A percentile compares a stretch with the other conserved stretches of the same genome.
These are phyloP conservation scores for Globisporangium orthogonon DNA, from an alignment of 352 stramenopile genomes.

Conservation along the genomic window DNA sequence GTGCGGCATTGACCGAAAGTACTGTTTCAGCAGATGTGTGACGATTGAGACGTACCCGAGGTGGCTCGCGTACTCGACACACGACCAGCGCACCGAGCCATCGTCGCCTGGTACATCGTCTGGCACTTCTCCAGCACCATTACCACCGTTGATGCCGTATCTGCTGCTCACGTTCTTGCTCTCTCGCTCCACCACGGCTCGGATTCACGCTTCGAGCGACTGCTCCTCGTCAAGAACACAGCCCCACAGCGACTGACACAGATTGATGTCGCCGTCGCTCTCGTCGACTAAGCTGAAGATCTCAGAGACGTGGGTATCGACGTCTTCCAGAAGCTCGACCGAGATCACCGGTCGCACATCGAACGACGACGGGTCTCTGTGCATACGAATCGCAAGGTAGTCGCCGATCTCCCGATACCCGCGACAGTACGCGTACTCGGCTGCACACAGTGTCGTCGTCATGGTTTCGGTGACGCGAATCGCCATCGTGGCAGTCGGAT, in stretches of 20 bases:
- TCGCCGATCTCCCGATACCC: background rate
- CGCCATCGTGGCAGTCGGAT: background rate
- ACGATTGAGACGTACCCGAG: constrained; percentile 1
- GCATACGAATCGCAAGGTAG: background rate
- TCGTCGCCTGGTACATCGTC: background rate
- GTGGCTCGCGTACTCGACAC: background rate
- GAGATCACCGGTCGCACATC: background rate
- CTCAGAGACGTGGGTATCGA: too few relatives aligned
- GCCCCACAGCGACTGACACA: background rate
- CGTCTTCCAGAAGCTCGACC: background rate
- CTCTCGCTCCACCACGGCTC: background rate
- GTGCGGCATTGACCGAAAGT: background rate
- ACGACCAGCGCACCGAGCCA: background rate
- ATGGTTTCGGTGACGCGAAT: background rate
- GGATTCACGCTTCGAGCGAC: background rate
- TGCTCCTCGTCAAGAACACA: background rate
- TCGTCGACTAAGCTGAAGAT: too few relatives aligned
- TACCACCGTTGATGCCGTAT: background rate
- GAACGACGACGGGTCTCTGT: background rate
- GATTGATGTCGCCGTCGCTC: background rate
- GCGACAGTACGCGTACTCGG: background rate
- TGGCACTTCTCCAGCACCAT: background rate
- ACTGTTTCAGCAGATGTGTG: background rate
- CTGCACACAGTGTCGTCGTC: background rate
- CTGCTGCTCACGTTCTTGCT: background rate